phyloP scores from a whole-genome alignment of 177 flowering plant species.

The Vitis hybrid region DNA sequence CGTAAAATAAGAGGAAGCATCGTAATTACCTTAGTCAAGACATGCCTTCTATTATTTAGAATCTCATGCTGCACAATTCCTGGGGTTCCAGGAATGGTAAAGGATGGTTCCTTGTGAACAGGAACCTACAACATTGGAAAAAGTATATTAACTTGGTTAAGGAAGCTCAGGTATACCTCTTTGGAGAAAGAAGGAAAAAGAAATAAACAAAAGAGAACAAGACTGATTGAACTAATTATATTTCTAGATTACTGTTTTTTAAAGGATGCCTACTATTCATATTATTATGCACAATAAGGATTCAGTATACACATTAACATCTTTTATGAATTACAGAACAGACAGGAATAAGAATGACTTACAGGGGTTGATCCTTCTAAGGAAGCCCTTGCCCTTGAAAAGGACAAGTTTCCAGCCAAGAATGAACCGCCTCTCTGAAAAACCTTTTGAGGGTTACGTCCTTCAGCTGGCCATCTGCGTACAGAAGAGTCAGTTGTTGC shows the following conservation, averaged over 20 bases:
- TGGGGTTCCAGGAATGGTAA: constrained; percentile 74
- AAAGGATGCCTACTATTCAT: background rate
- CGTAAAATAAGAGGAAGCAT: background rate
- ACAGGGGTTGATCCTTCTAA: constrained; percentile 92
- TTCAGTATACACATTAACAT: background rate
- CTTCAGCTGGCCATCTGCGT: constrained; percentile 89
- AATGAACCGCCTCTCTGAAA: constrained; percentile 91
- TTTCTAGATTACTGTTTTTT: no score
- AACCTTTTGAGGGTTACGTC: constrained; percentile 69
- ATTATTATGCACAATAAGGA: background rate
- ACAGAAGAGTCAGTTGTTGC: constrained; percentile 93
- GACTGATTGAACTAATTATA: no score
- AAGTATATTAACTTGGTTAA: background rate
- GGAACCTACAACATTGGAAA: constrained; percentile 53
- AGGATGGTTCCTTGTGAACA: constrained; percentile 67
- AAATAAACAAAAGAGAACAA: background rate
- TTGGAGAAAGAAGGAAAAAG: background rate
- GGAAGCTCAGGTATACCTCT: background rate
- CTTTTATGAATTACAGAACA: background rate
- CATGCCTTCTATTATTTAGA: constrained; percentile 88
- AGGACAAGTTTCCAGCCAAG: constrained; percentile 93
- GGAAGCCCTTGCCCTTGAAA: constrained; percentile 87
- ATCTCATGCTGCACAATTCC: constrained; percentile 93
- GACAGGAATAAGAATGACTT: constrained; percentile 24
- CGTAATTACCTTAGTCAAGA: constrained; percentile 73